Evolutionary conservation across 306 rosid species (phyloP), one percentile per base, ranked within the genome.

Genomic region (Trichosanthes truncata): DNA sequence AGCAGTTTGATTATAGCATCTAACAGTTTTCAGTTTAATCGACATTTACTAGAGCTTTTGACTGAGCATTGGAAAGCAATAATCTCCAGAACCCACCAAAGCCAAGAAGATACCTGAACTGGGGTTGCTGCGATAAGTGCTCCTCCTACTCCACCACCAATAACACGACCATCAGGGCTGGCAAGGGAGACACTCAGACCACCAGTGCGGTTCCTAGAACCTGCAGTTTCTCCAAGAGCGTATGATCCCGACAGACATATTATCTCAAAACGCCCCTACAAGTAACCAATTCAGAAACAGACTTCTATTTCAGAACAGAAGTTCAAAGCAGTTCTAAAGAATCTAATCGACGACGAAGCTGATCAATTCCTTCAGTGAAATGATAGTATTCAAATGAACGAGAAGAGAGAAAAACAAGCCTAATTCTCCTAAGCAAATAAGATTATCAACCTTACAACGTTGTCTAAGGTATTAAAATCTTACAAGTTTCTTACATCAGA

Each of bases 61-160:
- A 48, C 25, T 49, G 35, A 21, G 36, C n/a, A 51, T 74, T 29
- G 25, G 20, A 15, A 7, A 14, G 61, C 61, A 74, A 49, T 6
- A 45, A 46, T 6, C 55, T 43, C 3, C 11, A 1, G 31, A 79
- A 80, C 77, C 26, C 10, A 76, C 63, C 38, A 65, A 43, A 67
- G 75, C 51, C 11, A 45, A 17, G 76, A 63, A 77, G 43, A 59
- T 81, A 96, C 99, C 99, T 96, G 98, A 84, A 93, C 96, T 8
- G 89, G 92, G 81, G 88, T 85, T 76, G 99, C 98, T 2, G 99
- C 99, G 59, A 93, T 82, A 45, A 96, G 98, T 77, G 87, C 78
- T 71, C 98, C 99, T 0, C 94, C 98, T 18, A 96, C 91, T 18
- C 94, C 93, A 11, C 99, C 99, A 12, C 99, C 98, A 6, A 96